These are phyloP conservation scores for Vickermania spadyakhi DNA, from an alignment of 208 protist genomes.

Conservation along the genomic window DNA sequence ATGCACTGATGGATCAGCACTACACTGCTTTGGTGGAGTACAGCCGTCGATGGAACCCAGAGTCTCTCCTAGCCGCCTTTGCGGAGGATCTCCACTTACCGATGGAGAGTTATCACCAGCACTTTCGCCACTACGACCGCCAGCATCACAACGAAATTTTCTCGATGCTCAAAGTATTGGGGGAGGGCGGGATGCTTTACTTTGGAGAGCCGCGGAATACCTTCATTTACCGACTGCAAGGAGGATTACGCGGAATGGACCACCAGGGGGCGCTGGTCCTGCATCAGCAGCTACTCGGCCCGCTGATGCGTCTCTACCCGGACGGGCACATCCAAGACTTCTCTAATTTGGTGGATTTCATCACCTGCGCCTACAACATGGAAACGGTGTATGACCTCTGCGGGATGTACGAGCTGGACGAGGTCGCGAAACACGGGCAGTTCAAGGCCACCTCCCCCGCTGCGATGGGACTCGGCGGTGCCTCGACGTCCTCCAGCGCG, in stretches of 20 bases:
- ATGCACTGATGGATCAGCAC: constrained; percentile 83
- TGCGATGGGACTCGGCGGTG: constrained; percentile 74
- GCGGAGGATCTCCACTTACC: constrained; percentile 42
- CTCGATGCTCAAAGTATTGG: constrained; percentile 64
- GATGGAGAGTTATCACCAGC: constrained; percentile 36
- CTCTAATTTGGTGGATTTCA: constrained; percentile 86
- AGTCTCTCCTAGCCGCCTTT: constrained; percentile 42
- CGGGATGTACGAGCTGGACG: constrained; percentile 77
- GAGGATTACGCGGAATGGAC: constrained; percentile 74
- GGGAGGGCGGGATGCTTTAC: constrained; percentile 74
- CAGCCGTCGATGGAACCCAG: constrained; percentile 71
- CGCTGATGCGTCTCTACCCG: constrained; percentile 80
- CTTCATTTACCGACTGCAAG: constrained; percentile 73
- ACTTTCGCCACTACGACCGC: constrained; percentile 43
- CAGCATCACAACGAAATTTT: constrained; percentile 64
- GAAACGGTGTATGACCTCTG: constrained; percentile 89
- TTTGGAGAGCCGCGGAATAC: constrained; percentile 74
- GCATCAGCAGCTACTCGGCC: constrained; percentile 68
- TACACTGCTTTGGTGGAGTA: constrained; percentile 77
- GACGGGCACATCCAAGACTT: constrained; percentile 83
- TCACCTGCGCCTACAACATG: constrained; percentile 88
- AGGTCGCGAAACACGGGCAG: constrained; percentile 57
- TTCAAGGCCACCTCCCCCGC: constrained; percentile 72
- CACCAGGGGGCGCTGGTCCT: constrained; percentile 82
- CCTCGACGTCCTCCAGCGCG: constrained; percentile 56